These are phyloP conservation scores for Phytophthora citrophthora DNA, from an alignment of 352 stramenopile species.

Conservation along the genomic window DNA sequence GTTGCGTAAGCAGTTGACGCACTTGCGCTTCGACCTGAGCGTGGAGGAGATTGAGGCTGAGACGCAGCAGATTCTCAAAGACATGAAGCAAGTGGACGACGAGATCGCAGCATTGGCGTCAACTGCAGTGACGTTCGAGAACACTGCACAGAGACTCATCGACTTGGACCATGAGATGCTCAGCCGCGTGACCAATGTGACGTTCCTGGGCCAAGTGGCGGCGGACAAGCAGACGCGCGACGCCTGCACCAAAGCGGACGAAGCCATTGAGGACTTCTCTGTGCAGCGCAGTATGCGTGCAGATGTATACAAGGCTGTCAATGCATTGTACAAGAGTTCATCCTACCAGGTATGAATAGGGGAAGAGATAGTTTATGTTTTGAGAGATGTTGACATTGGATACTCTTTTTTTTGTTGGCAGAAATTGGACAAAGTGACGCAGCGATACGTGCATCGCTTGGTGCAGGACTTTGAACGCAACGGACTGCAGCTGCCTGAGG, in stretches of 20 bases:
- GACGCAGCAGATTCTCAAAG: slow-evolving; percentile 64
- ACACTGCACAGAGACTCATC: slow-evolving; percentile 78
- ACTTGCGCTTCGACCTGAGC: slow-evolving; percentile 78
- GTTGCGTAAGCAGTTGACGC: slow-evolving; percentile 62
- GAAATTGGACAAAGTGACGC: slow-evolving; percentile 59
- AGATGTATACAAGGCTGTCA: slow-evolving; percentile 85
- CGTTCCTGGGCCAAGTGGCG: slow-evolving; percentile 85
- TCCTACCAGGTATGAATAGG: slow-evolving; percentile 45
- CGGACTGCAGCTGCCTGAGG: slow-evolving; percentile 72
- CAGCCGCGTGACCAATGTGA: slow-evolving; percentile 82
- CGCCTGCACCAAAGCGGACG: slow-evolving; percentile 81
- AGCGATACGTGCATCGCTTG: slow-evolving; percentile 81
- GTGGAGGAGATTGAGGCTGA: slow-evolving; percentile 75
- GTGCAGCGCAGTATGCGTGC: slow-evolving; percentile 83
- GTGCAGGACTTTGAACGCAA: slow-evolving; percentile 89
- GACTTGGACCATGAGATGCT: slow-evolving; percentile 89
- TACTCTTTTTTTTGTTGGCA: slow-evolving; percentile 17
- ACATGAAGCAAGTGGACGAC: slow-evolving; percentile 81
- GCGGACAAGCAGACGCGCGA: slow-evolving; percentile 72
- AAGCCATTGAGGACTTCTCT: slow-evolving; percentile 77
- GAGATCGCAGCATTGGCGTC: slow-evolving; percentile 57
- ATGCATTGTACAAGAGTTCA: slow-evolving; percentile 55
- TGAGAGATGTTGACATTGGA: not conserved
- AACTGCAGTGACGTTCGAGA: slow-evolving; percentile 60
- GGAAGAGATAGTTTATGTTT: not conserved